These are phyloP conservation scores for Rhypophila decipiens DNA, from an alignment of 495 filamentous ascomycete genomes.

Conservation along the genomic window DNA sequence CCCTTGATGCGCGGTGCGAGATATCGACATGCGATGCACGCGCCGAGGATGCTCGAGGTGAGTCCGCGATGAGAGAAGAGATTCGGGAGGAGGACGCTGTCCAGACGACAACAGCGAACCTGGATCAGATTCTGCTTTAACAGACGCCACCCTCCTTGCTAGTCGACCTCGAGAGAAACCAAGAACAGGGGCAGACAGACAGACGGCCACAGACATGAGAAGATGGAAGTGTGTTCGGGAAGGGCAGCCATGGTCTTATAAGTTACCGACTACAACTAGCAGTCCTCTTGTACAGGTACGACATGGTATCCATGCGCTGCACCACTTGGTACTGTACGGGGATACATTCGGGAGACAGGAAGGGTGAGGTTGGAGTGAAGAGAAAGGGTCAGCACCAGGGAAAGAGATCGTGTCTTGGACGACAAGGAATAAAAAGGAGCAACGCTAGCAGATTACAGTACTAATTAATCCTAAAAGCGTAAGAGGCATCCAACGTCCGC, in stretches of 20 bases:
- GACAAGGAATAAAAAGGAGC: too few relatives aligned
- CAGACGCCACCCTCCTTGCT: background rate
- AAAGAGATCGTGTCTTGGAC: background rate
- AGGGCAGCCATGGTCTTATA: conserved; percentile 16
- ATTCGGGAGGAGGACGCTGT: background rate
- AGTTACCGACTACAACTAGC: conserved; percentile 1
- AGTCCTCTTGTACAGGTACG: background rate
- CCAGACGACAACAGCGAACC: background rate
- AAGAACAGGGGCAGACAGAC: conserved; percentile 6
- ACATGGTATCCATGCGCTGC: conserved; percentile 8
- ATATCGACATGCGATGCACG: background rate
- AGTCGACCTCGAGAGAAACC: background rate
- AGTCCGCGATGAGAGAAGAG: background rate
- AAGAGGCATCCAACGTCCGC: background rate
- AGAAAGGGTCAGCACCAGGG: background rate
- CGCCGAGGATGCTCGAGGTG: background rate
- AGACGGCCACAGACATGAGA: conserved; percentile 2
- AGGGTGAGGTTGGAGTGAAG: conserved; percentile 1
- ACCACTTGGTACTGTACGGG: background rate
- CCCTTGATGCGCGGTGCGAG: conserved; percentile 2
- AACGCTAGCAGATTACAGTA: too few relatives aligned
- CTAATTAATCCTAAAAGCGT: conserved; percentile 3
- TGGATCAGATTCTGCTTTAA: background rate
- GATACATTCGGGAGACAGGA: background rate
- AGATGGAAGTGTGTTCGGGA: background rate